Base-by-base conservation (phyloP, 306 rosid genomes). In the Astragalus glycyphyllos region DNA sequence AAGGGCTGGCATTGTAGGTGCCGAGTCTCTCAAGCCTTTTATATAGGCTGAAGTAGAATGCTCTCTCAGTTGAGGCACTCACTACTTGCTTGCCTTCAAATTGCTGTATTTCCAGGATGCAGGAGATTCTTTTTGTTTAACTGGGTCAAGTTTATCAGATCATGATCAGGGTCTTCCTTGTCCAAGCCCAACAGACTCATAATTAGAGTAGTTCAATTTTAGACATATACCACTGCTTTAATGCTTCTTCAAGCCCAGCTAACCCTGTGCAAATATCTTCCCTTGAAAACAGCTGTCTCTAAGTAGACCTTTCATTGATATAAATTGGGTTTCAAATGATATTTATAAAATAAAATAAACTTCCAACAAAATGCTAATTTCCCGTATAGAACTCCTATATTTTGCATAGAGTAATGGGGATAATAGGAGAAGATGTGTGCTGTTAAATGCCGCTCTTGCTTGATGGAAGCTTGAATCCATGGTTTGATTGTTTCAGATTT, bases 391-490 rank as follows among this genome's bases (percentile, higher is more conserved):
- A 10, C 11, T 63, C 26, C 6, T 53, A 60, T 54, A 34, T 45
- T 51, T 73, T 67, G 71, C 50, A 58, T 78, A 9, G 50, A 72
- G 66, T 8, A 62, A 56, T 58, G 56, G 26, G 11, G 31, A 59
- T 15, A 16, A 72, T 58, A 31, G 38, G 42, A 4, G 45, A 68
- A 68, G 12, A 37, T 14, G 11, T 23, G 8, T 67, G 14, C 60
- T 61, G 37, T 26, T 53, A 57, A 48, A 54, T 64, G 72, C 55
- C 51, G 35, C 17, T 64, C 12, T 75, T 66, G 16, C 64, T 61
- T 73, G 62, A 20, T 29, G 29, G 41, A 64, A 53, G 65, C 38
- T 53, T 40, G 26, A 49, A 14, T 45, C 20, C 50, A 40, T 37
- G 11, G 23, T 29, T 75, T 70, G 44, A 50, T 40, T 31, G 35